A percentile compares a stretch with the other conserved stretches of the same genome.
Evolutionary conservation across 139 green algal genomes (phyloP).

Genomic region (Asterochloris sp.): DNA sequence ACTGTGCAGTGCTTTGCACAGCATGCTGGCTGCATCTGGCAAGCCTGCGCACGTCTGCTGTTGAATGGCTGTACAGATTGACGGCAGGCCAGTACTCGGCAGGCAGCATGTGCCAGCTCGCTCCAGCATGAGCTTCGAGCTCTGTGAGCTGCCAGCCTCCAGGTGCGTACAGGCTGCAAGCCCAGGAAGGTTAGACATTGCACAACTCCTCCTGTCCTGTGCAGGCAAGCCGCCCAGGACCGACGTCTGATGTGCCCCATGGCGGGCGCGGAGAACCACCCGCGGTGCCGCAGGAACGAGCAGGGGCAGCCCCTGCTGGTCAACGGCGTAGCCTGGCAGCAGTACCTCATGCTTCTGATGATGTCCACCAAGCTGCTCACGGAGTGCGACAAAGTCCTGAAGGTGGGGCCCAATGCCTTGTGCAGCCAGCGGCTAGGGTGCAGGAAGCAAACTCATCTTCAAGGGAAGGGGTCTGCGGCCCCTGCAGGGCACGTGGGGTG

Average conservation of each 20-base stretch:
- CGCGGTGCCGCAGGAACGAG: conserved; percentile 52
- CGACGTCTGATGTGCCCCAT: conserved; percentile 71
- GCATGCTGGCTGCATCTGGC: too few species aligned
- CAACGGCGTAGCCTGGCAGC: conserved; percentile 66
- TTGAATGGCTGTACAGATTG: neutral
- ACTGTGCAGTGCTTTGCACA: too few species aligned
- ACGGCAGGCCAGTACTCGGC: neutral
- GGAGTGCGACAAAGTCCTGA: conserved; percentile 51
- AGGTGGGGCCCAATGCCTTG: neutral
- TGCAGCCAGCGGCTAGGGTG: too few species aligned
- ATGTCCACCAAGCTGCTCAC: conserved; percentile 74
- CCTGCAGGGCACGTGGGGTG: conserved; percentile 1
- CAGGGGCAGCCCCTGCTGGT: conserved; percentile 67
- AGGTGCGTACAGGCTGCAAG: neutral
- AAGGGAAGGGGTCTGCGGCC: too few species aligned
- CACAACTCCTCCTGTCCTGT: neutral
- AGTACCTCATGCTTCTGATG: conserved; percentile 69
- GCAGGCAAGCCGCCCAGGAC: conserved; percentile 50
- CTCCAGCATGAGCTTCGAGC: neutral
- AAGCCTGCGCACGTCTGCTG: neutral
- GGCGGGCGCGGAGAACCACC: conserved; percentile 66
- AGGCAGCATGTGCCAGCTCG: neutral
- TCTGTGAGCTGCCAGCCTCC: neutral
- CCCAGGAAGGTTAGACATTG: neutral
- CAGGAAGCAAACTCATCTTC: too few species aligned